A percentile compares a stretch with the other conserved stretches of the same genome.
Evolutionary conservation across 2,329 filamentous ascomycete genomes (phyloP).

Genomic region (Pyrenophora seminiperda): DNA sequence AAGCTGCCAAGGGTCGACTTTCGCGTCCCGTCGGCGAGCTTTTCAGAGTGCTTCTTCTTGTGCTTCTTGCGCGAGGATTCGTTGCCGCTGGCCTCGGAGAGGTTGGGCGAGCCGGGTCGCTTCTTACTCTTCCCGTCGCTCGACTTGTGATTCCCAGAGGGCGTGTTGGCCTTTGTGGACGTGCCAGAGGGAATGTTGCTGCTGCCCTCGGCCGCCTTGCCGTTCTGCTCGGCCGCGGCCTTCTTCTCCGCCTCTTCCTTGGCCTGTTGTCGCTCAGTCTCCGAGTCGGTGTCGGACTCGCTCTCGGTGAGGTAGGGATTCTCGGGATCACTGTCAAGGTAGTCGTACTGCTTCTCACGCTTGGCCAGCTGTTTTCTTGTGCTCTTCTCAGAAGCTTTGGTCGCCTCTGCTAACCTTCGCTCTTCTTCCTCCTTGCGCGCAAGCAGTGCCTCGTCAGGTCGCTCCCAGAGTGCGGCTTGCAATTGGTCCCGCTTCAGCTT

Average conservation of each 20-base stretch:
- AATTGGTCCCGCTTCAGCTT: slow-evolving; percentile 78
- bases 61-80: slow-evolving; percentile 75
- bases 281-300: slow-evolving; percentile 58
- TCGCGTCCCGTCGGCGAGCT: slow-evolving; percentile 33
- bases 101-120: slow-evolving; percentile 81
- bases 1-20: slow-evolving; percentile 31
- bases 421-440: slow-evolving; percentile 72
- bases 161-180: slow-evolving; percentile 72
- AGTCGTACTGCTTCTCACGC: slow-evolving; percentile 84
- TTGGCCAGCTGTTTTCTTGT: slow-evolving; percentile 81
- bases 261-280: slow-evolving; percentile 66
- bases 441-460: slow-evolving; percentile 53
- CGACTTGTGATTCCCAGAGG: slow-evolving; percentile 61
- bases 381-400: slow-evolving; percentile 74
- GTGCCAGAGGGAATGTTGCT: slow-evolving; percentile 57
- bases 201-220: slow-evolving; percentile 54
- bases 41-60: slow-evolving; percentile 47
- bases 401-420: slow-evolving; percentile 69
- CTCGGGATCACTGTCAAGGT: slow-evolving; percentile 78
- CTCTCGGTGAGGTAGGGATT: slow-evolving; percentile 46
- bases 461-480: slow-evolving; percentile 84
- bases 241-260: slow-evolving; percentile 59
- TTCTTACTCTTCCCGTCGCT: slow-evolving; percentile 67
- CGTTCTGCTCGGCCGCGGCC: slow-evolving; percentile 54
- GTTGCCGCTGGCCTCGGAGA: slow-evolving; percentile 89